phyloP scores from a whole-genome alignment of 2,329 filamentous ascomycete species.

The Colletotrichum cuscutae region DNA sequence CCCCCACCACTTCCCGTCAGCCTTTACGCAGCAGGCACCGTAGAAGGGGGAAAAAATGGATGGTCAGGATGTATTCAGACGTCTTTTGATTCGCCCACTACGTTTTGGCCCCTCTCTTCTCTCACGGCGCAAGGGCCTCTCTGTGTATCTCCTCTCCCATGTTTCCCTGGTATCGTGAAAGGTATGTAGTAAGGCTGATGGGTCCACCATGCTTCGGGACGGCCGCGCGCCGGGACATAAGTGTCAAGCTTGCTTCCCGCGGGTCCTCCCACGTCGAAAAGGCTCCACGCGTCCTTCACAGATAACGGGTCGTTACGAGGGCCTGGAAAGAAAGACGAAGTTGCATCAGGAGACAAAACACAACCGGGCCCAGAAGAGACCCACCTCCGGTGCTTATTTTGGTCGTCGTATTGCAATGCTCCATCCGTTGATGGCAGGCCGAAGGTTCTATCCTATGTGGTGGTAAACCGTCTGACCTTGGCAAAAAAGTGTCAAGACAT shows the following conservation, averaged over 20 bases:
- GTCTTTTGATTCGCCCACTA: constrained; percentile 6
- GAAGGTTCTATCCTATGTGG: not conserved
- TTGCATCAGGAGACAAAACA: constrained; percentile 15
- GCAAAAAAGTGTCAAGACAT: constrained; percentile 17
- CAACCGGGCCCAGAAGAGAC: not conserved
- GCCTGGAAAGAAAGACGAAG: constrained; percentile 1
- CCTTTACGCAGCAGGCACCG: not conserved
- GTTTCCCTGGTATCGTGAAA: constrained; percentile 1
- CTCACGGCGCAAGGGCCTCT: not conserved
- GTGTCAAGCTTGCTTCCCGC: not conserved
- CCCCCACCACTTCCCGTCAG: not conserved
- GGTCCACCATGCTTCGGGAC: constrained; percentile 5
- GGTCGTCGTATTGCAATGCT: not conserved
- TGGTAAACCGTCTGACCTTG: constrained; percentile 14
- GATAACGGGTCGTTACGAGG: not conserved
- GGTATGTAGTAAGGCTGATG: not conserved
- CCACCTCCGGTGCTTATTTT: constrained; percentile 22
- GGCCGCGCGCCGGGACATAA: not conserved
- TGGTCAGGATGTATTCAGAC: not conserved
- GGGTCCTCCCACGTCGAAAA: not conserved
- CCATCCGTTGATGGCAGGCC: not conserved
- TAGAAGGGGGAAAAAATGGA: not conserved
- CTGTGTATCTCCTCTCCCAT: not conserved
- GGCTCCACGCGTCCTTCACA: not conserved
- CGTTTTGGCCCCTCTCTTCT: not conserved